phyloP scores from a whole-genome alignment of 2,329 filamentous ascomycete species.

The Sporothrix phasma region DNA sequence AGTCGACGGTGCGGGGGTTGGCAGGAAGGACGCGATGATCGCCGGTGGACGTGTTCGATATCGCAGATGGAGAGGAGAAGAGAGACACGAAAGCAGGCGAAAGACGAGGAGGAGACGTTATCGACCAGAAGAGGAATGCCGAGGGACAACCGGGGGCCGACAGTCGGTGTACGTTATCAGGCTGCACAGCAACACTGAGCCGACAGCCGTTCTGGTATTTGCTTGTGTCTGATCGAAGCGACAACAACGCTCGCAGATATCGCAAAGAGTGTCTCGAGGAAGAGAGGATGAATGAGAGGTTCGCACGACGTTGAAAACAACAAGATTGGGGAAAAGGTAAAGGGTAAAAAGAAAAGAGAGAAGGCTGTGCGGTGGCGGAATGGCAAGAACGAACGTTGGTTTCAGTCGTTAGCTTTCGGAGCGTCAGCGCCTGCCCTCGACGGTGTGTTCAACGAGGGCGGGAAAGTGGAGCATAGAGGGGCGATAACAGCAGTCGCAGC shows the following conservation, averaged over 20 bases:
- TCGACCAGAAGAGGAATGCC: neutral
- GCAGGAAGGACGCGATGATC: neutral
- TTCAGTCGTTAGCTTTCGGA: neutral
- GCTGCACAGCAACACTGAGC: neutral
- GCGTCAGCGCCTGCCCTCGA: neutral
- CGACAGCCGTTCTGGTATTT: neutral
- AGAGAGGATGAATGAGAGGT: neutral
- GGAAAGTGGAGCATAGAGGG: conserved; percentile 7
- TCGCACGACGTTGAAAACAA: too few species aligned
- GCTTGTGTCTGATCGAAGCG: neutral
- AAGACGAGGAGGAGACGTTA: too few species aligned
- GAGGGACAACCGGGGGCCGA: neutral
- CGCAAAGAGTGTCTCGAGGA: too few species aligned
- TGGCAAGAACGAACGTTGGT: neutral
- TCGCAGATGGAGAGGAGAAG: neutral
- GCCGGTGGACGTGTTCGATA: neutral
- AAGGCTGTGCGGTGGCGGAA: neutral
- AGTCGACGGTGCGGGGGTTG: neutral
- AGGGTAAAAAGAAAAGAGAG: neutral
- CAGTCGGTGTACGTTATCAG: neutral
- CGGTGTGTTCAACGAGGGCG: neutral
- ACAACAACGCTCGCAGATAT: neutral
- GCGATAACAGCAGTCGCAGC: too few species aligned
- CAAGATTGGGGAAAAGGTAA: too few species aligned
- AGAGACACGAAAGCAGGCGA: neutral